These are phyloP conservation scores for Dothideomycetes sp. DNA, from an alignment of 2,329 filamentous ascomycete species.

Conservation along the genomic window DNA sequence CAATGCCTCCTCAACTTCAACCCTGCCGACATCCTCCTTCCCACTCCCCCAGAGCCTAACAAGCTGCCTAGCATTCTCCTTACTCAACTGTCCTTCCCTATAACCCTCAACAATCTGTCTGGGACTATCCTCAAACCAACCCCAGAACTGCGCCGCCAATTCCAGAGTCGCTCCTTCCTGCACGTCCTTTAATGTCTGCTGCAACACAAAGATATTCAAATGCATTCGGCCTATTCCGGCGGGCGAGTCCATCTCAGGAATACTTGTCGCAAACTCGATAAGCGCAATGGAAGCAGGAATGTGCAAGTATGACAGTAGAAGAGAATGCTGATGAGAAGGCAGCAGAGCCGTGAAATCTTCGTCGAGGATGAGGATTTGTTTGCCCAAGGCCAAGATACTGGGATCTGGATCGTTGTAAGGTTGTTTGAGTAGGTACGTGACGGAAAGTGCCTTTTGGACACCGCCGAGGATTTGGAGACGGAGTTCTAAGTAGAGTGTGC, in stretches of 20 bases:
- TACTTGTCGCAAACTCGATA: slow-evolving; percentile 57
- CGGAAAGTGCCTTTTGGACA: slow-evolving; percentile 47
- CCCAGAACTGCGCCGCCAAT: slow-evolving; percentile 58
- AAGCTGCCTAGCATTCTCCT: slow-evolving; percentile 33
- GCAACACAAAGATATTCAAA: slow-evolving; percentile 86
- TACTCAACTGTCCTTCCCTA: slow-evolving; percentile 26
- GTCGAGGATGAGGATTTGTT: slow-evolving; percentile 77
- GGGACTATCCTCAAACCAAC: slow-evolving; percentile 53
- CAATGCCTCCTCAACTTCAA: slow-evolving; percentile 46
- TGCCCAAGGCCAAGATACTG: slow-evolving; percentile 72
- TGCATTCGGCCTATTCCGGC: slow-evolving; percentile 80
- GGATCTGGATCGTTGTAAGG: slow-evolving; percentile 70
- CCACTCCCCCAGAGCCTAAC: slow-evolving; percentile 33
- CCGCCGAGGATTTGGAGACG: slow-evolving; percentile 79
- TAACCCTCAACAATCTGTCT: slow-evolving; percentile 31
- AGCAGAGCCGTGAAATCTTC: slow-evolving; percentile 69
- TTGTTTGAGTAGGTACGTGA: slow-evolving; percentile 50
- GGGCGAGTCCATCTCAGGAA: slow-evolving; percentile 67
- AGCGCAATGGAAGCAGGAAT: slow-evolving; percentile 71
- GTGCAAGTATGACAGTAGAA: slow-evolving; percentile 68
- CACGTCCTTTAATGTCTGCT: slow-evolving; percentile 94
- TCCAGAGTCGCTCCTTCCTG: slow-evolving; percentile 59
- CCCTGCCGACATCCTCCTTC: slow-evolving; percentile 52
- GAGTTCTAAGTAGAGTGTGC: slow-evolving; percentile 82
- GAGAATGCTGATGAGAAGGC: slow-evolving; percentile 56